These are phyloP conservation scores for Xenosphaeropsis pyriputrescens DNA, from an alignment of 2,329 filamentous ascomycete genomes.

Conservation along the genomic window DNA sequence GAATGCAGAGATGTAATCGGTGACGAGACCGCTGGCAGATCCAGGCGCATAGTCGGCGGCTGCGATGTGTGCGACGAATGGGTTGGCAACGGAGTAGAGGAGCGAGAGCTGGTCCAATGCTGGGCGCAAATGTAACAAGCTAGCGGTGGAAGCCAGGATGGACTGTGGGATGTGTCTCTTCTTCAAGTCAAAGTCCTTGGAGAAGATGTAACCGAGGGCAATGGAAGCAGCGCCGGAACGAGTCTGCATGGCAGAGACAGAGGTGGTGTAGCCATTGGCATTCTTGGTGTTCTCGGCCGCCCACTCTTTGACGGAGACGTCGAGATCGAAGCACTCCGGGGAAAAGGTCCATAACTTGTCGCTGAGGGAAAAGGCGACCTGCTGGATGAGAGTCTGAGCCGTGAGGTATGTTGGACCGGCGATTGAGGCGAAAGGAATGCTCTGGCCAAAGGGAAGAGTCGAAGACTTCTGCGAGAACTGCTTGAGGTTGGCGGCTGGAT, in stretches of 20 bases:
- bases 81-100: conserved; percentile 82
- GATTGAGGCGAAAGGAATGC: conserved; percentile 41
- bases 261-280: conserved; percentile 65
- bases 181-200: conserved; percentile 82
- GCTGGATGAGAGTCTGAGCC: conserved; percentile 85
- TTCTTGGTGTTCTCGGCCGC: conserved; percentile 55
- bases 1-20: conserved; percentile 75
- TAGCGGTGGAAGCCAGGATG: conserved; percentile 74
- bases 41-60: conserved; percentile 69
- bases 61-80: conserved; percentile 83
- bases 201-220: conserved; percentile 94
- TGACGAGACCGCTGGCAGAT: conserved; percentile 55
- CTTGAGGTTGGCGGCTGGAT: conserved; percentile 9
- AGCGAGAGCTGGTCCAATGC: conserved; percentile 83
- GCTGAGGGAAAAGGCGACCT: conserved; percentile 86
- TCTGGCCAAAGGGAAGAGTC: conserved; percentile 40
- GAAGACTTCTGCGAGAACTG: conserved; percentile 24
- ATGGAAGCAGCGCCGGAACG: conserved; percentile 79
- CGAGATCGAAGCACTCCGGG: conserved; percentile 82
- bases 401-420: conserved; percentile 85
- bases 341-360: conserved; percentile 98
- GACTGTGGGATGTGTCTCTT: conserved; percentile 88
- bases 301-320: conserved; percentile 73
- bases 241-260: conserved; percentile 71
- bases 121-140: conserved; percentile 65